A percentile compares a stretch with the other conserved stretches of the same genome.
These are phyloP conservation scores for Ceratocystis cubensis DNA, from an alignment of 2,329 filamentous ascomycete genomes.

Conservation along the genomic window DNA sequence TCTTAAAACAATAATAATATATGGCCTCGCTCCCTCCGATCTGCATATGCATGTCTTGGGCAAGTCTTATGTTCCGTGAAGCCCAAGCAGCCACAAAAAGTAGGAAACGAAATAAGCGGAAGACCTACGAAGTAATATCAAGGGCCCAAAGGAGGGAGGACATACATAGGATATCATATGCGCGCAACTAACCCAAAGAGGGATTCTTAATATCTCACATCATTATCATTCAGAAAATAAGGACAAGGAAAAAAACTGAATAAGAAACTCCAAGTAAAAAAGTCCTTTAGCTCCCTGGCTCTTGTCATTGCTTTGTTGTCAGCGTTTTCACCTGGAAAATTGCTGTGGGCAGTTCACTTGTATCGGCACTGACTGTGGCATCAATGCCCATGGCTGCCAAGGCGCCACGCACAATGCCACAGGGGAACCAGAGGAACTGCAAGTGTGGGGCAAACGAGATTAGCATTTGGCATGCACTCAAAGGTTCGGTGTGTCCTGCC, in stretches of 20 bases:
- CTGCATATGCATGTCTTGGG: background rate
- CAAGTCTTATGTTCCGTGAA: background rate
- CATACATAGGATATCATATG: too few relatives aligned
- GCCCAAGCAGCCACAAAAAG: too few relatives aligned
- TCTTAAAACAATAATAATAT: background rate
- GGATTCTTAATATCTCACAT: too few relatives aligned
- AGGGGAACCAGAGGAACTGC: constrained; percentile 89
- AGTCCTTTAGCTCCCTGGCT: background rate
- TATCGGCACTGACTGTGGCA: constrained; percentile 84
- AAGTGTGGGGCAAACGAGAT: constrained; percentile 15
- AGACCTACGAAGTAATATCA: too few relatives aligned
- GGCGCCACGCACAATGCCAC: constrained; percentile 83
- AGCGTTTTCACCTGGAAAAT: constrained; percentile 93
- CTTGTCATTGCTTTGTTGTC: constrained; percentile 43
- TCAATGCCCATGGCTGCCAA: constrained; percentile 82
- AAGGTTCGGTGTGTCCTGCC: background rate
- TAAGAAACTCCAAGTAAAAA: background rate
- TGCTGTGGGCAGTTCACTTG: constrained; percentile 70
- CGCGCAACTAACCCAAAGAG: too few relatives aligned
- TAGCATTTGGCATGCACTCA: background rate
- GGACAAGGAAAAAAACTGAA: too few relatives aligned
- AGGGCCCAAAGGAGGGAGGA: too few relatives aligned
- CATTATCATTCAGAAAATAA: too few relatives aligned
- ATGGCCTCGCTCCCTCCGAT: background rate
- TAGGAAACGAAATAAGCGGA: background rate